These are phyloP conservation scores for Bryopsis sp. DNA, from an alignment of 139 green algal species.

Conservation along the genomic window DNA sequence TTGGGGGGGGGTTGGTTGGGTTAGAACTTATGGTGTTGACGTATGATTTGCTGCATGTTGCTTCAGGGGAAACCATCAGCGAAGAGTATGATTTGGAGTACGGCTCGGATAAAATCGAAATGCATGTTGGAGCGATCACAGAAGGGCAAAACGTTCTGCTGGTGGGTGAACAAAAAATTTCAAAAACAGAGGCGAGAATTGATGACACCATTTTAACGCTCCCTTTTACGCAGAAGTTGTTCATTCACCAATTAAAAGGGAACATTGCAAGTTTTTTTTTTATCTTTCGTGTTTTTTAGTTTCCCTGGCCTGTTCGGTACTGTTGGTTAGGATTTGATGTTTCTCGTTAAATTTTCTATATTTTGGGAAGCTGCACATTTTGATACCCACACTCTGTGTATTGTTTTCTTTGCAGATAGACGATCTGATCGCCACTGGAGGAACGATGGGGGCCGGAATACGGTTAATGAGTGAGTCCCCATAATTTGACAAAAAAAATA, in stretches of 20 bases:
- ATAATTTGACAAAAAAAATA: no score
- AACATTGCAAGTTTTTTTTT: constrained; percentile 2
- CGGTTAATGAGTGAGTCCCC: constrained; percentile 52
- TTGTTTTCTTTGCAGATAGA: constrained; percentile 54
- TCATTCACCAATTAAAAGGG: background rate
- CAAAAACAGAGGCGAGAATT: no score
- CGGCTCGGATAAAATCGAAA: constrained; percentile 90
- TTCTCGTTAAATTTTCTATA: no score
- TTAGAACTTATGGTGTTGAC: no score
- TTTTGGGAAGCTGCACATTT: no score
- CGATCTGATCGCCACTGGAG: constrained; percentile 96
- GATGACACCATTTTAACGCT: background rate
- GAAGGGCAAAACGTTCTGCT: constrained; percentile 80
- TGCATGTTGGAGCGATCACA: constrained; percentile 82
- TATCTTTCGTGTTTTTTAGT: background rate
- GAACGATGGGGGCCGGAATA: constrained; percentile 79
- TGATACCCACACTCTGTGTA: background rate
- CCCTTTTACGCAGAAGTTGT: background rate
- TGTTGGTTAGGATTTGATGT: no score
- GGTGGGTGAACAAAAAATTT: constrained; percentile 23
- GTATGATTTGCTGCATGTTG: background rate
- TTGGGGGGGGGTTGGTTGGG: background rate
- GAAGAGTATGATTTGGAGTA: constrained; percentile 88
- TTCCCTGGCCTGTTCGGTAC: no score
- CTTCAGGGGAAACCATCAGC: constrained; percentile 69